Evolutionary conservation across 2,329 filamentous ascomycete species (phyloP), one percentile per base, ranked within the genome.

Genomic region (Endocalyx cinctus): DNA sequence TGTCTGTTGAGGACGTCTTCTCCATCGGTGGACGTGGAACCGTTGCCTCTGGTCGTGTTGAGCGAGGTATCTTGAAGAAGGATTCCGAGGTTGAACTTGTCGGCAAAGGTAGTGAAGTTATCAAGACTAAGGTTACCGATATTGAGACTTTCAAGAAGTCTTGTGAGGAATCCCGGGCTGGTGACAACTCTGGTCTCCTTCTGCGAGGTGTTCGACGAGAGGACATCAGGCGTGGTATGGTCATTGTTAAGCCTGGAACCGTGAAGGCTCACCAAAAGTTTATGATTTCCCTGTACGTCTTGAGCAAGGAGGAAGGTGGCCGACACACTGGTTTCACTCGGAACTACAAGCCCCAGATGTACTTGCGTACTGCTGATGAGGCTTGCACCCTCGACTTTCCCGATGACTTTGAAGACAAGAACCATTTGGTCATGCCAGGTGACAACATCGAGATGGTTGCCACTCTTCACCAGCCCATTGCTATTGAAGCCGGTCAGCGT

Each of bases 111-210:
- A 66, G 69, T 37, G 75, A 80, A 28, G 69, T 87, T 48, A 86
- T 97, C 74, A 96, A 94, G 81, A 97, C 92, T 66, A 97, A 96
- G 77, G 90, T 98, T 47, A 98, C 92, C 57, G 94, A 98, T 59
- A 97, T 98, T 51, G 92, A 98, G 75, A 98, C 90, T 48, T 98
- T 98, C 78, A 96, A 97, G 79, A 98, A 98, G 79, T 94, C 88
- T 31, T 97, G 92, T 67, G 89, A 96, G 38, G 87, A 95, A 69
- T 94, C 90, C 39, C 80, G 86, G 54, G 92, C 92, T 42, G 92
- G 92, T 64, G 92, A 98, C 69, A 98, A 97, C 81, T 96, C 92
- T 17, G 92, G 92, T 59, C 84, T 98, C 23, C 79, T 98, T 34
- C 83, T 98, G 64, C 87, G 92, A 69, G 90, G 92, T 74, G 69